Percentiles rank a stretch among this genome's conserved stretches.
These are phyloP conservation scores for Phaeophleospora eucalypticola DNA, from an alignment of 2,329 filamentous ascomycete species.

Conservation along the genomic window DNA sequence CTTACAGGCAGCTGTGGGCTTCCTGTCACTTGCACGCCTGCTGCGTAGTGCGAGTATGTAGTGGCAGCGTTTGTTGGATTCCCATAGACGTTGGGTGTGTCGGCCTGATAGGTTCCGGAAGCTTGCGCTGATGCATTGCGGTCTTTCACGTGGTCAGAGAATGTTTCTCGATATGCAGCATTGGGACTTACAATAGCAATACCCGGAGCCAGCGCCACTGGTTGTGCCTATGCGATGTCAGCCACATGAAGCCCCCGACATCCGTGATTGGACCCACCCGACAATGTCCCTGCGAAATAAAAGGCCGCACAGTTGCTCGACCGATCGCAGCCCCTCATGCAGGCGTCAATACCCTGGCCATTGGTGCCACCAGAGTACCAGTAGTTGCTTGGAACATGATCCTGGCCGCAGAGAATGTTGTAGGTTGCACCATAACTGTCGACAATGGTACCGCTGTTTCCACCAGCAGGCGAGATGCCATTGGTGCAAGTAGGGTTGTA, in stretches of 20 bases:
- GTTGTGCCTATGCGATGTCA: constrained; percentile 2
- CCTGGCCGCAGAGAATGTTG: constrained; percentile 3
- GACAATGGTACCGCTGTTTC: constrained; percentile 11
- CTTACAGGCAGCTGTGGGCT: background rate
- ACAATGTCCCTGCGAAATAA: too few relatives aligned
- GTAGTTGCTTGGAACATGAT: background rate
- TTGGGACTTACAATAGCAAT: background rate
- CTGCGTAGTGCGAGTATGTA: background rate
- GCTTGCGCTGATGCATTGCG: background rate
- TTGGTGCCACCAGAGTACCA: too few relatives aligned
- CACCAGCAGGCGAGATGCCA: constrained; percentile 3
- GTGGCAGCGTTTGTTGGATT: background rate
- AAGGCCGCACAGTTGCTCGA: too few relatives aligned
- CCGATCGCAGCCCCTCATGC: too few relatives aligned
- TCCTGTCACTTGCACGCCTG: background rate
- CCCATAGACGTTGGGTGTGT: background rate
- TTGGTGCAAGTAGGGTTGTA: constrained; percentile 6
- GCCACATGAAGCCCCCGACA: too few relatives aligned
- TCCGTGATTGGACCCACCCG: too few relatives aligned
- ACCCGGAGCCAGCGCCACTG: background rate
- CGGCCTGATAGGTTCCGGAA: background rate
- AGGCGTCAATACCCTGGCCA: too few relatives aligned
- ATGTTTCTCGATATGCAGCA: too few relatives aligned
- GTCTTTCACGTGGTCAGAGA: background rate
- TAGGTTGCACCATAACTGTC: constrained; percentile 3